These are phyloP conservation scores for Botrytis fragariae DNA, from an alignment of 2,329 filamentous ascomycete genomes.

Conservation along the genomic window DNA sequence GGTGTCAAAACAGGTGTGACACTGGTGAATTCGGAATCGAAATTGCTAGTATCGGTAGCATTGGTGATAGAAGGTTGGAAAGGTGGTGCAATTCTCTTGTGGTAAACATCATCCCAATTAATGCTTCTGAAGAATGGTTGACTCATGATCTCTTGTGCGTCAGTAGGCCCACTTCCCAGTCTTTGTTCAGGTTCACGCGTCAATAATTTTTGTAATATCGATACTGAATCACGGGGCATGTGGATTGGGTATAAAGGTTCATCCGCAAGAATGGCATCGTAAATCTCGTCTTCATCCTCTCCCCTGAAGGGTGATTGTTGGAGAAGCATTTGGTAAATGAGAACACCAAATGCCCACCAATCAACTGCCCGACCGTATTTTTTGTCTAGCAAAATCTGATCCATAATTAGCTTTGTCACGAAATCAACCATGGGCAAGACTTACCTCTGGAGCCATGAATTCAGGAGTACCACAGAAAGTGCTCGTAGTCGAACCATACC, in stretches of 20 bases:
- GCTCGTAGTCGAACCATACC: slow-evolving; percentile 94
- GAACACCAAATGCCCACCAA: slow-evolving; percentile 98
- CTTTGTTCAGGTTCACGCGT: slow-evolving; percentile 92
- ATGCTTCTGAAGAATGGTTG: slow-evolving; percentile 98
- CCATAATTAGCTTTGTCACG: slow-evolving; percentile 33
- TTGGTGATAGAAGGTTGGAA: slow-evolving; percentile 89
- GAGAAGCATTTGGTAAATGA: slow-evolving; percentile 99
- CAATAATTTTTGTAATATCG: slow-evolving; percentile 94
- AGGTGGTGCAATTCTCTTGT: slow-evolving; percentile 86
- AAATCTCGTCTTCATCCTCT: slow-evolving; percentile 98
- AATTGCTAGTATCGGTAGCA: slow-evolving; percentile 98
- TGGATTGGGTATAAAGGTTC: slow-evolving; percentile 97
- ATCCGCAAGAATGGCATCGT: slow-evolving; percentile 95
- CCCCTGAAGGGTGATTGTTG: slow-evolving; percentile 98
- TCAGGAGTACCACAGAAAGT: slow-evolving; percentile 99
- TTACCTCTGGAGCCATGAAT: slow-evolving; percentile 97
- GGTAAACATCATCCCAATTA: slow-evolving; percentile 98
- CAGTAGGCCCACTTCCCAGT: slow-evolving; percentile 89
- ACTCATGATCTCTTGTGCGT: slow-evolving; percentile 98
- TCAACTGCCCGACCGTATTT: slow-evolving; percentile 97
- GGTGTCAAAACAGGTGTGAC: slow-evolving; percentile 96
- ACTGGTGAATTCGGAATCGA: slow-evolving; percentile 97
- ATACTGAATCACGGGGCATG: slow-evolving; percentile 97
- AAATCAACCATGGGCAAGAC: slow-evolving; percentile 32
- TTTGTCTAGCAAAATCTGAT: slow-evolving; percentile 90